Evolutionary conservation across 2,329 filamentous ascomycete genomes (phyloP).

Genomic region (Colletotrichum scovillei): DNA sequence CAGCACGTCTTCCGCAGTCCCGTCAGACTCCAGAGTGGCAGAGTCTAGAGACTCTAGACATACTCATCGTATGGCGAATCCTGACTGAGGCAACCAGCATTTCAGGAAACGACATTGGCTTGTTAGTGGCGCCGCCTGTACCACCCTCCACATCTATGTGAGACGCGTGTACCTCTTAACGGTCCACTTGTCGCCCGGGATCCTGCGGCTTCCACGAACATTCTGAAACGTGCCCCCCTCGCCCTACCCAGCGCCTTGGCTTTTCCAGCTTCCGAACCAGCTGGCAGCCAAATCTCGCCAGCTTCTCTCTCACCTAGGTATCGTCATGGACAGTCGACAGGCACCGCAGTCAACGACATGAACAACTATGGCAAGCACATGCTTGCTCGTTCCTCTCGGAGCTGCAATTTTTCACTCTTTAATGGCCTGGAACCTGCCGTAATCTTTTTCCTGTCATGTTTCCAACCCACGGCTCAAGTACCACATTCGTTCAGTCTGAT

Average conservation of each 20-base stretch:
- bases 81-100: conserved; percentile 11
- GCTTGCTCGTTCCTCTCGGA: conserved; percentile 11
- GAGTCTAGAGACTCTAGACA: no score
- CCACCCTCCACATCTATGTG: conserved; percentile 23
- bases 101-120: conserved; percentile 8
- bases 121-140: conserved; percentile 17
- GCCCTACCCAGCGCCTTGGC: conserved; percentile 24
- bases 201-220: conserved; percentile 30
- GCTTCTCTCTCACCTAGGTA: neutral
- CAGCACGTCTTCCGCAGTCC: neutral
- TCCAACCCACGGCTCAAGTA: conserved; percentile 21
- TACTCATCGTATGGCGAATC: neutral
- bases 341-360: neutral
- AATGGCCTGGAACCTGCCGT: neutral
- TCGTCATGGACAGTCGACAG: neutral
- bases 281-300: neutral
- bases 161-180: conserved; percentile 33
- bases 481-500: conserved; percentile 21
- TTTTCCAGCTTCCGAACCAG: conserved; percentile 20
- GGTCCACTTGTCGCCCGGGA: conserved; percentile 25
- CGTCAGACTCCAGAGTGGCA: neutral
- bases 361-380: neutral
- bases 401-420: neutral
- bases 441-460: conserved; percentile 11
- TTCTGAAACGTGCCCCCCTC: conserved; percentile 30